phyloP scores from a whole-genome alignment of 2,329 filamentous ascomycete genomes.

The Falciphora oryzae region DNA sequence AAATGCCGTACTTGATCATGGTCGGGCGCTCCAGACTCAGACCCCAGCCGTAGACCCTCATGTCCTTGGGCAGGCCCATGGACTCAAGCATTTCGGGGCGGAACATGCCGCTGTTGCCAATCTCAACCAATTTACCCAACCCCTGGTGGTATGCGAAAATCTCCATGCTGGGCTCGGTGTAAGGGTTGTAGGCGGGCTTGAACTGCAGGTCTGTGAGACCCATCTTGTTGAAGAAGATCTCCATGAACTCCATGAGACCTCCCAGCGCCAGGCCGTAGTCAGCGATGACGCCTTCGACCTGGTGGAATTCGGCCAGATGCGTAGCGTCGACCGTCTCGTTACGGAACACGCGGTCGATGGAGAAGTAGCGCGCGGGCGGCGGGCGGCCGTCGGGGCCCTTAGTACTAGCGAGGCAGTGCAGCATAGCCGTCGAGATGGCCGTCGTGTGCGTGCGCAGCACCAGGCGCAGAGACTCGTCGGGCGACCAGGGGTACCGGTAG shows the following conservation, averaged over 20 bases:
- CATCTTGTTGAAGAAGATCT: constrained; percentile 80
- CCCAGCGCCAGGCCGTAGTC: constrained; percentile 91
- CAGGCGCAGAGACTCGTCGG: constrained; percentile 77
- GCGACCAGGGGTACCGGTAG: constrained; percentile 91
- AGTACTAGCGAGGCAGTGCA: constrained; percentile 74
- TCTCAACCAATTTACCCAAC: constrained; percentile 87
- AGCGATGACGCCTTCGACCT: constrained; percentile 96
- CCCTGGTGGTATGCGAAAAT: constrained; percentile 95
- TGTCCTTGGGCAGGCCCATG: constrained; percentile 79
- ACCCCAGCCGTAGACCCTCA: constrained; percentile 93
- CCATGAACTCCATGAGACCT: constrained; percentile 67
- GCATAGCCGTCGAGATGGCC: constrained; percentile 81
- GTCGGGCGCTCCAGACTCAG: constrained; percentile 88
- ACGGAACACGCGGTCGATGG: constrained; percentile 95
- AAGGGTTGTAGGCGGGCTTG: constrained; percentile 95
- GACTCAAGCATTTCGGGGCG: constrained; percentile 93
- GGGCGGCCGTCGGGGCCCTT: constrained; percentile 65
- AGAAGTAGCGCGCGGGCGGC: constrained; percentile 85
- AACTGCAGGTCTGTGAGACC: constrained; percentile 80
- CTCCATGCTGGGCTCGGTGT: constrained; percentile 96
- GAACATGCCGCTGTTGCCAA: constrained; percentile 99
- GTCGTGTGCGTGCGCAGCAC: constrained; percentile 97
- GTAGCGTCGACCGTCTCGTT: constrained; percentile 98
- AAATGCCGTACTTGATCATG: constrained; percentile 92
- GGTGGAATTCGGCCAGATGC: constrained; percentile 96